Evolutionary conservation across 768 basidiomycete genomes (phyloP), one percentile per base, ranked within the genome.

Genomic region (Leucosporidium scottii): DNA sequence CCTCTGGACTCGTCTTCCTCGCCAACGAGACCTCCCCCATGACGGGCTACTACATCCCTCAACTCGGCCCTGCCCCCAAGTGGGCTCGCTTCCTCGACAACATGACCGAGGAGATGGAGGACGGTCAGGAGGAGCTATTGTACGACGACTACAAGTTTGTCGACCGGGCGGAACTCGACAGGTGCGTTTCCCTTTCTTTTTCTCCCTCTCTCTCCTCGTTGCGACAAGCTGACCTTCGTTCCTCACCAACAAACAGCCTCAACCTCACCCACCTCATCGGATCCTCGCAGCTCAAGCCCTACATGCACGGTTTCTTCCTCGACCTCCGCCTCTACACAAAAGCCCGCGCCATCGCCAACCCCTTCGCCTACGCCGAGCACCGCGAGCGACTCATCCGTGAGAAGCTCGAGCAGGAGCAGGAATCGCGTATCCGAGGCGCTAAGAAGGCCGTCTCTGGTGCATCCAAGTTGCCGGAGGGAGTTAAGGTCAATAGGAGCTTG

Each of bases 241-340:
- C 10, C 21, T 64, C 58, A 8, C 39, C 2, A 44, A 8, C 39
- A 65, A 49, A 18, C 74, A 94, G 92, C 47, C 86, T 99, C 69
- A 90, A 93, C n/a, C 79, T 99, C 77, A 89, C 93, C 73, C 91
- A 94, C 77, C 90, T 99, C 74, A 81, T 96, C 71, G 96, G 96
- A 60, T 94, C 93, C 8, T 87, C 92, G 27, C 86, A 89, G 23
- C 89, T 98, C 82, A 94, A 94, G 79, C 96, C 96, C 6, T 99
- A 98, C 80, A 97, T 99, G 94, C 96, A 99, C 79, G 96, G 96
- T 53, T 98, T 93, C 85, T 98, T 99, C 81, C 79, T 97, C 70
- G 90, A 93, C 7, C 86, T 98, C 79, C 91, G 92, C 75, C 85
- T 98, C 8, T 98, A 98, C 81, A 91, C 93, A 74, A 88, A 93